These are phyloP conservation scores for Rosa multiflora DNA, from an alignment of 306 rosid species.

Conservation along the genomic window DNA sequence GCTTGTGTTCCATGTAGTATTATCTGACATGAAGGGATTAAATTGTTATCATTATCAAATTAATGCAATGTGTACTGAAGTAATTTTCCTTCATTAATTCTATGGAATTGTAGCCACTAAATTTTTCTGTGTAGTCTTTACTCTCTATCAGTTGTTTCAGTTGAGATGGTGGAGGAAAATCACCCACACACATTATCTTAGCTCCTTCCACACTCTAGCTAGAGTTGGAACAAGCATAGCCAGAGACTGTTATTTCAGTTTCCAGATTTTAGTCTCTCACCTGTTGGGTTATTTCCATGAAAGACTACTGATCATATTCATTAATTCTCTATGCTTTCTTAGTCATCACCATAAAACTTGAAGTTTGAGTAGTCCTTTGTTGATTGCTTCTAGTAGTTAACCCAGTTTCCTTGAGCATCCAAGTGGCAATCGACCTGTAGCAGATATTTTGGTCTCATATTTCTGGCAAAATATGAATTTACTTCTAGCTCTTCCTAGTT, in stretches of 20 bases:
- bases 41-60: slow-evolving; percentile 19
- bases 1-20: slow-evolving; percentile 9
- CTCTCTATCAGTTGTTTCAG: background rate
- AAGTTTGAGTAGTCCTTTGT: background rate
- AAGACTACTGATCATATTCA: slow-evolving; percentile 1
- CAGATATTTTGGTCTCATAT: slow-evolving; percentile 30
- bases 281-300: slow-evolving; percentile 23
- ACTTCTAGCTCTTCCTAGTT: slow-evolving; percentile 14
- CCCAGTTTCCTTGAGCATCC: slow-evolving; percentile 20
- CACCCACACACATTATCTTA: background rate
- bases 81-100: slow-evolving; percentile 8
- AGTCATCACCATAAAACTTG: background rate
- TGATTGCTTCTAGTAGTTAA: background rate
- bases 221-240: background rate
- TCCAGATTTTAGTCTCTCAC: background rate
- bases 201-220: background rate
- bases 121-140: background rate
- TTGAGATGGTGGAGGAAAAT: slow-evolving; percentile 7
- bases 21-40: slow-evolving; percentile 25
- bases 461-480: slow-evolving; percentile 21
- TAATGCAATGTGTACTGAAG: slow-evolving; percentile 11
- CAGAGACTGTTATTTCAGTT: background rate
- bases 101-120: slow-evolving; percentile 3
- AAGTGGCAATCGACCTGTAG: slow-evolving; percentile 20
- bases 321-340: background rate